Conservation (phyloP, 257 asterid species). For the Fraxinus pennsylvanica region DNA sequence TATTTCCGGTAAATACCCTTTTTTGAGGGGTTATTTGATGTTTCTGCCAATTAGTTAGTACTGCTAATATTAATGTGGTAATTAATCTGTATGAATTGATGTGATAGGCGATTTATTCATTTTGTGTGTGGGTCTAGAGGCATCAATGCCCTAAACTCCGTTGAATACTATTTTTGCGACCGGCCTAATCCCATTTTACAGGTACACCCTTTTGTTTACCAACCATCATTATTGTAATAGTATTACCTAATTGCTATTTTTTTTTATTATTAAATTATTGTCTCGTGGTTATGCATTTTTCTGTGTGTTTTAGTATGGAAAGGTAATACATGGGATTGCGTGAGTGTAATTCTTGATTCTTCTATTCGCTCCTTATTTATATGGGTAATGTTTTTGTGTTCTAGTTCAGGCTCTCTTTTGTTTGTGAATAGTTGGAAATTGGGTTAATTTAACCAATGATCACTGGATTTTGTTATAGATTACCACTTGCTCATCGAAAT, state of each 20-base stretch:
- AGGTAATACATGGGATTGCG: not conserved
- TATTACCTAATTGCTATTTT: not conserved
- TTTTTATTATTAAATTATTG: not conserved
- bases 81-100: not conserved
- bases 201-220: constrained; percentile 35
- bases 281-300: not conserved
- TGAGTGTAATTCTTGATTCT: not conserved
- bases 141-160: constrained; percentile 55
- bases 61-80: not conserved
- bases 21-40: no score
- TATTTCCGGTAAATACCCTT: constrained; percentile 54
- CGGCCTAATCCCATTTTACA: constrained; percentile 91
- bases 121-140: constrained; percentile 71
- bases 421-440: not conserved
- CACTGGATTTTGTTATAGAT: no score
- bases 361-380: not conserved
- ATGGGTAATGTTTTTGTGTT: not conserved
- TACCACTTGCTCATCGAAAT: no score
- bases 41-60: not conserved
- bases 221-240: not conserved
- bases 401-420: not conserved
- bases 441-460: not conserved
- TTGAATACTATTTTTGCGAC: constrained; percentile 82
- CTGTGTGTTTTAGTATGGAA: not conserved
- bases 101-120: constrained; percentile 66